Conservation (phyloP, 169 alveolate species). For the Eimeria acervulina region DNA sequence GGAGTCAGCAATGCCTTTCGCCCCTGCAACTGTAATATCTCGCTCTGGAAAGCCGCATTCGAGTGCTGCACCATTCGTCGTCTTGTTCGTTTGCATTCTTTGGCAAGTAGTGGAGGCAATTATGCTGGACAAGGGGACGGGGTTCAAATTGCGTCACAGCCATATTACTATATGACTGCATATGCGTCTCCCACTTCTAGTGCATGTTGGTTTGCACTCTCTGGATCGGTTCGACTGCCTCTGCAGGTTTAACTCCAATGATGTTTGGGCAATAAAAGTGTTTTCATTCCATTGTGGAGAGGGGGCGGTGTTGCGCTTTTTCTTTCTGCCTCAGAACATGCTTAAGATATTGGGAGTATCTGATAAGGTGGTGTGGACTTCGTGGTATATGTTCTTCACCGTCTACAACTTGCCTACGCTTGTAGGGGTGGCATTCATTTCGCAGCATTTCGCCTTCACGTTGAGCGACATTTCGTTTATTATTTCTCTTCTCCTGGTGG, state of each 20-base stretch:
- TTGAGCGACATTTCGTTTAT: constrained; percentile 44
- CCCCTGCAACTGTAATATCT: constrained; percentile 51
- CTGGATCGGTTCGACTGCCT: background rate
- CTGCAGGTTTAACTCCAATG: background rate
- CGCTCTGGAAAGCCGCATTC: constrained; percentile 56
- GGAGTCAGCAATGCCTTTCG: constrained; percentile 62
- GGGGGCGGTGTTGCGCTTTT: background rate
- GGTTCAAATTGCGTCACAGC: constrained; percentile 29
- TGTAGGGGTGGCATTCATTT: background rate
- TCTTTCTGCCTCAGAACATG: constrained; percentile 46
- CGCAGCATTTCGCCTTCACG: constrained; percentile 28
- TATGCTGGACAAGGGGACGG: constrained; percentile 67
- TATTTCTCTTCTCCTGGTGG: background rate
- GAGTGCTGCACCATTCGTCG: constrained; percentile 65
- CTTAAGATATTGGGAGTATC: constrained; percentile 65
- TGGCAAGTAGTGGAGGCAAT: constrained; percentile 75
- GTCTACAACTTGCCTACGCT: constrained; percentile 65
- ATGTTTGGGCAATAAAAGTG: too few relatives aligned
- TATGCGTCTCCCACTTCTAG: background rate
- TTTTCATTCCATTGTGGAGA: background rate
- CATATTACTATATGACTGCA: background rate
- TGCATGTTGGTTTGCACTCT: background rate
- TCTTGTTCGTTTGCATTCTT: constrained; percentile 54
- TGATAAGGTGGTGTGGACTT: constrained; percentile 52
- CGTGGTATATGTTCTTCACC: constrained; percentile 66